Percentiles rank a stretch among this genome's conserved stretches.
Evolutionary conservation across 2,329 filamentous ascomycete genomes (phyloP).

Genomic region (Sporothrix globosa): DNA sequence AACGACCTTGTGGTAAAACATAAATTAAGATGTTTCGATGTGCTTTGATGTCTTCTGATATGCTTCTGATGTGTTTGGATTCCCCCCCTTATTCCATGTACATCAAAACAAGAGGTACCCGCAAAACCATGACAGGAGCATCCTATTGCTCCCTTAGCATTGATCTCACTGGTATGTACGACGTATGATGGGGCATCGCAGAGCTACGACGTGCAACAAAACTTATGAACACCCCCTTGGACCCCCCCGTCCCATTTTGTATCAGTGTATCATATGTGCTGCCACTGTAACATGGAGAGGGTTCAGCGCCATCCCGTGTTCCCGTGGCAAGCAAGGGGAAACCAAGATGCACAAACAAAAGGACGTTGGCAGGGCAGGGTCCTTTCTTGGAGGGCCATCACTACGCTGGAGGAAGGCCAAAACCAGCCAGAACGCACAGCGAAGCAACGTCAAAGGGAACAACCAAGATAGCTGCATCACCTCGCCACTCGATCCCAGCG

Average conservation of each 20-base stretch:
- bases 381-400: background rate
- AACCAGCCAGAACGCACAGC: background rate
- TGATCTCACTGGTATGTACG: background rate
- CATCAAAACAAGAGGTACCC: background rate
- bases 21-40: background rate
- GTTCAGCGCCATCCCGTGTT: conserved; percentile 20
- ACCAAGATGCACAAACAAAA: conserved; percentile 16
- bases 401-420: background rate
- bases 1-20: background rate
- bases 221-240: no score
- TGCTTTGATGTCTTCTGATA: background rate
- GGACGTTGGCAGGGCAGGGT: background rate
- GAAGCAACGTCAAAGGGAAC: conserved; percentile 1
- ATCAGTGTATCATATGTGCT: background rate
- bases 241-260: no score
- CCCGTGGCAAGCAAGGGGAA: background rate
- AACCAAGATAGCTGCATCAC: conserved; percentile 6
- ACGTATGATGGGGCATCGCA: no score
- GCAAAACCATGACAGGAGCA: conserved; percentile 4
- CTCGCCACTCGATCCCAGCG: background rate
- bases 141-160: conserved; percentile 8
- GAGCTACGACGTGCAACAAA: no score
- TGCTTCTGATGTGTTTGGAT: background rate
- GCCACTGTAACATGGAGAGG: background rate
- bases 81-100: background rate